These are phyloP conservation scores for Chondrus crispus DNA, from an alignment of 23 red algal species.

Conservation along the genomic window DNA sequence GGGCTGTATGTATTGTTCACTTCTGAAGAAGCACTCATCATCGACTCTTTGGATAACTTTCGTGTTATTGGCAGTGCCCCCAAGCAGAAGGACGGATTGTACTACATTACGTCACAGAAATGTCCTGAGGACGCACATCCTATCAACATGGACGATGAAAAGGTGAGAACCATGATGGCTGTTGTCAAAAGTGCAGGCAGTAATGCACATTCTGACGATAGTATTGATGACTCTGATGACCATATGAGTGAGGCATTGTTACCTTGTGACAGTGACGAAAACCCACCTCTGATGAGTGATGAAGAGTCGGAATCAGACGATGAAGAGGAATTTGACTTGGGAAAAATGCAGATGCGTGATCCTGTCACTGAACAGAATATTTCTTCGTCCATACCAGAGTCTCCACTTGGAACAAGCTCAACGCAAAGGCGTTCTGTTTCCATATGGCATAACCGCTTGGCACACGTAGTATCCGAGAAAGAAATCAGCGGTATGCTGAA, in stretches of 20 bases:
- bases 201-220: background rate
- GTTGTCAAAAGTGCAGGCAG: background rate
- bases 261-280: background rate
- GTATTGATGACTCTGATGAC: background rate
- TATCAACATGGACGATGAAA: background rate
- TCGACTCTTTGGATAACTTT: background rate
- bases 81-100: background rate
- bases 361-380: too few relatives aligned
- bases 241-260: background rate
- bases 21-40: background rate
- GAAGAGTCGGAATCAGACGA: background rate
- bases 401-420: too few relatives aligned
- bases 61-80: background rate
- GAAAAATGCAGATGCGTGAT: background rate
- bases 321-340: background rate
- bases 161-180: background rate
- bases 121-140: background rate
- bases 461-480: background rate
- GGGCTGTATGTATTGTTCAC: background rate
- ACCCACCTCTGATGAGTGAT: background rate
- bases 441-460: background rate
- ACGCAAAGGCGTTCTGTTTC: background rate
- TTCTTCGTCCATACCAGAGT: too few relatives aligned
- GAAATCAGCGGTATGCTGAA: background rate
- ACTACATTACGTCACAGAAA: background rate